These are phyloP conservation scores for Aspergillus sclerotioniger DNA, from an alignment of 495 filamentous ascomycete genomes.

Conservation along the genomic window DNA sequence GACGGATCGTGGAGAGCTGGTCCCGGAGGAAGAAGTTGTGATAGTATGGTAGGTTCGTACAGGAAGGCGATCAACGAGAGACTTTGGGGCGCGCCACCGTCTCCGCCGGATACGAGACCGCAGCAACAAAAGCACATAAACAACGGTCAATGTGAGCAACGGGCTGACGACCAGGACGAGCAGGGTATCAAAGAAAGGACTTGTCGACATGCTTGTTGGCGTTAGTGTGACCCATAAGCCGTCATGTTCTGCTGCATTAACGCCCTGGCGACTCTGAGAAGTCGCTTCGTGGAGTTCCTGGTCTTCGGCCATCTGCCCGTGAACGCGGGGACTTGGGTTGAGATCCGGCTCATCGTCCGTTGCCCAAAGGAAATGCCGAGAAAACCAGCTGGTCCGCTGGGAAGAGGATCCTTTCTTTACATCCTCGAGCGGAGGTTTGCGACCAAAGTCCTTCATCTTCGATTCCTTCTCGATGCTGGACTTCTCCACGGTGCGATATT, in stretches of 20 bases:
- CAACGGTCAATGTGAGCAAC: conserved; percentile 84
- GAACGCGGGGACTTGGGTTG: conserved; percentile 16
- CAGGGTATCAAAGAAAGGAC: conserved; percentile 93
- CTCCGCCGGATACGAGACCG: conserved; percentile 86
- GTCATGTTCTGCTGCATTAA: conserved; percentile 56
- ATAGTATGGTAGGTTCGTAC: conserved; percentile 93
- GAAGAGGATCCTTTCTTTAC: conserved; percentile 6
- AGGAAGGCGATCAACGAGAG: conserved; percentile 89
- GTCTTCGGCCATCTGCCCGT: conserved; percentile 4
- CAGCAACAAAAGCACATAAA: conserved; percentile 84
- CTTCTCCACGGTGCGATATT: conserved; percentile 54
- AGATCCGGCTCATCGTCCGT: conserved; percentile 15
- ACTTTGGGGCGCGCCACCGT: conserved; percentile 94
- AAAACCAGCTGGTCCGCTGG: conserved; percentile 35
- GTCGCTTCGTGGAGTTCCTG: conserved; percentile 18
- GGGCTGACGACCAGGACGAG: conserved; percentile 91
- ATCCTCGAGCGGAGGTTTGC: conserved; percentile 5
- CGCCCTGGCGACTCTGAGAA: conserved; percentile 12
- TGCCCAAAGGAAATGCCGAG: conserved; percentile 36
- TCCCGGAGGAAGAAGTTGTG: conserved; percentile 55
- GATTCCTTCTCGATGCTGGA: conserved; percentile 22
- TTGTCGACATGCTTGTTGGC: conserved; percentile 85
- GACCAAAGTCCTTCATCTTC: conserved; percentile 9
- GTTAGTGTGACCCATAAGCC: conserved; percentile 96
- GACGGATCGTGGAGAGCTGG: conserved; percentile 53